Evolutionary conservation across 495 filamentous ascomycete species (phyloP).

Genomic region (Talaromyces thailandensis): DNA sequence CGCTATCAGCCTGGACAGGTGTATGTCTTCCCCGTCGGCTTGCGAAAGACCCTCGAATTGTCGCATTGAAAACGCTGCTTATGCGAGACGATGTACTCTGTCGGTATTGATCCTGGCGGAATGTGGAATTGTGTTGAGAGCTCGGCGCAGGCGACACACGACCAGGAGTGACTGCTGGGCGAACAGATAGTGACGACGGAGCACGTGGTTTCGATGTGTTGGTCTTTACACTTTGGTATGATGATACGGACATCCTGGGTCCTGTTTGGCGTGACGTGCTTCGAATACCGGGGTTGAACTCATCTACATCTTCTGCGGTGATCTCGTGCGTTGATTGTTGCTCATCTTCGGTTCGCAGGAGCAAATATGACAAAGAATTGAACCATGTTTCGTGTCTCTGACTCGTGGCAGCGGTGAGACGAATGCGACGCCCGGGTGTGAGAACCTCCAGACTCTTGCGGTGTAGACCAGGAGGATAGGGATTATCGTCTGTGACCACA

Average conservation of each 20-base stretch:
- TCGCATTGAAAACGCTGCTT: slow-evolving; percentile 34
- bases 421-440: slow-evolving; percentile 77
- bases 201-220: slow-evolving; percentile 45
- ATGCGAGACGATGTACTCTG: slow-evolving; percentile 34
- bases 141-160: slow-evolving; percentile 33
- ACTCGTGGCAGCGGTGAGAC: slow-evolving; percentile 88
- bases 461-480: slow-evolving; percentile 88
- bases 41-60: slow-evolving; percentile 36
- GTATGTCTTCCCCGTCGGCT: slow-evolving; percentile 28
- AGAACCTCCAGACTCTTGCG: slow-evolving; percentile 85
- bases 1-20: slow-evolving; percentile 30
- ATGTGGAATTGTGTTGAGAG: slow-evolving; percentile 32
- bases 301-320: slow-evolving; percentile 71
- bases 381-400: slow-evolving; percentile 98
- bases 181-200: slow-evolving; percentile 36
- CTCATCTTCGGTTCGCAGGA: slow-evolving; percentile 61
- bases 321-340: slow-evolving; percentile 48
- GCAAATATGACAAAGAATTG: slow-evolving; percentile 89
- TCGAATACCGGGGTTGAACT: slow-evolving; percentile 72
- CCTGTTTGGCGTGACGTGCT: slow-evolving; percentile 43
- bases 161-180: slow-evolving; percentile 31
- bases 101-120: slow-evolving; percentile 26
- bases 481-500: slow-evolving; percentile 93
- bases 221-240: slow-evolving; percentile 66
- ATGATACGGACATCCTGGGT: slow-evolving; percentile 65